phyloP scores from a whole-genome alignment of 306 rosid genomes.

The Cucurbita ficifolia region DNA sequence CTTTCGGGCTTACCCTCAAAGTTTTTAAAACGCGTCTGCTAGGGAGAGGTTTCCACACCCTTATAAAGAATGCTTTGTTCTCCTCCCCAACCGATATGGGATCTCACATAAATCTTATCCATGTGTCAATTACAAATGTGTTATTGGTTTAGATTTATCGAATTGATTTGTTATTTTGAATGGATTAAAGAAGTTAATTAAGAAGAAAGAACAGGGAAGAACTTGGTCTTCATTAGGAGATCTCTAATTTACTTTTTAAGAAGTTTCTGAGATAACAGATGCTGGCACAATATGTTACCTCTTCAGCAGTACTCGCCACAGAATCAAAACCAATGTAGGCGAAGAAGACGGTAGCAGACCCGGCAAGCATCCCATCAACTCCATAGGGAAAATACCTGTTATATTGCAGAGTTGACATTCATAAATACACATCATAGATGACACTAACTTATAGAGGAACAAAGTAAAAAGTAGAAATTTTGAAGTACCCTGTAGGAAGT shows the following conservation, averaged over 20 bases:
- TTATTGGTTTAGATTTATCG: neutral
- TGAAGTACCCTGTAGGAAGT: constrained; percentile 55
- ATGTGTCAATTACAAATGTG: neutral
- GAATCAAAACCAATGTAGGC: constrained; percentile 90
- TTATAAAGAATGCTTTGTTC: too few relatives aligned
- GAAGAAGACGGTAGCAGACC: constrained; percentile 94
- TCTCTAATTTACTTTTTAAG: neutral
- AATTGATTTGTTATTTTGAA: neutral
- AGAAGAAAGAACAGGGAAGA: neutral
- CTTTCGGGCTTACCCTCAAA: too few relatives aligned
- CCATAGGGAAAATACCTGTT: constrained; percentile 78
- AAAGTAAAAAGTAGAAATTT: constrained; percentile 1
- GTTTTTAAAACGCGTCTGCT: too few relatives aligned
- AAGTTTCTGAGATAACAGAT: neutral
- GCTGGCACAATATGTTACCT: constrained; percentile 27
- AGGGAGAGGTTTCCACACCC: too few relatives aligned
- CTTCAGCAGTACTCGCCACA: constrained; percentile 91
- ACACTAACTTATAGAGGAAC: neutral
- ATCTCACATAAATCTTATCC: neutral
- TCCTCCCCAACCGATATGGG: too few relatives aligned
- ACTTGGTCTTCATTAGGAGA: neutral
- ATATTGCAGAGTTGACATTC: constrained; percentile 8
- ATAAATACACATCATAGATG: constrained; percentile 9
- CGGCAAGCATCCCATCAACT: constrained; percentile 84
- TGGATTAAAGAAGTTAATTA: neutral